phyloP scores from a whole-genome alignment of 2,329 filamentous ascomycete genomes.

The Neopestalotiopsis sp. region DNA sequence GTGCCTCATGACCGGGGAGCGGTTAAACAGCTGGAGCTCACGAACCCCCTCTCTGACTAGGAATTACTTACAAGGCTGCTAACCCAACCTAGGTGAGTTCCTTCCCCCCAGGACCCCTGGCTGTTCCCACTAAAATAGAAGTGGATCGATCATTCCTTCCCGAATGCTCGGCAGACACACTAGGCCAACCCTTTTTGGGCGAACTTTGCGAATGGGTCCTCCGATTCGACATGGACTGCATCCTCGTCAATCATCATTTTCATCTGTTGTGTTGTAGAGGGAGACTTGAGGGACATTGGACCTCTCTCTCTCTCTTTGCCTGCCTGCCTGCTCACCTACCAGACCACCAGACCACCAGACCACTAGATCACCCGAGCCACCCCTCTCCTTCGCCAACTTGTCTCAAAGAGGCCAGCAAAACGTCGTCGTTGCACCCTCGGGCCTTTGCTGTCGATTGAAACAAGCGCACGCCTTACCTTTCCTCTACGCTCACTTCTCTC shows the following conservation, averaged over 20 bases:
- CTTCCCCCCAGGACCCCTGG: not conserved
- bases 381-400: not conserved
- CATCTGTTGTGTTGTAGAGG: not conserved
- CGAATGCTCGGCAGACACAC: conserved; percentile 13
- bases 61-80: no score
- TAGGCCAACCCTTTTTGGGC: conserved; percentile 14
- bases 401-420: conserved; percentile 18
- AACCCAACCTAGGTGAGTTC: no score
- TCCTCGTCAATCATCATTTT: not conserved
- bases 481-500: not conserved
- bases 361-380: no score
- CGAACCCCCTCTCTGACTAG: no score
- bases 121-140: conserved; percentile 1
- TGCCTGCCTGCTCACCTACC: no score
- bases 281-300: not conserved
- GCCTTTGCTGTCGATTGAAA: not conserved
- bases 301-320: not conserved
- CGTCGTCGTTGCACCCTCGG: not conserved
- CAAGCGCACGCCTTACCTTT: not conserved
- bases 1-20: no score
- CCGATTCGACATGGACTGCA: not conserved
- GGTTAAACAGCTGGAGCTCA: no score
- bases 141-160: conserved; percentile 6
- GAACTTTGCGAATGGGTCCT: conserved; percentile 20
- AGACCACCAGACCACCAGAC: no score